A percentile compares a stretch with the other conserved stretches of the same genome.
Conservation (phyloP, 2,329 filamentous ascomycete species). For the Atkinsonella hypoxylon region DNA sequence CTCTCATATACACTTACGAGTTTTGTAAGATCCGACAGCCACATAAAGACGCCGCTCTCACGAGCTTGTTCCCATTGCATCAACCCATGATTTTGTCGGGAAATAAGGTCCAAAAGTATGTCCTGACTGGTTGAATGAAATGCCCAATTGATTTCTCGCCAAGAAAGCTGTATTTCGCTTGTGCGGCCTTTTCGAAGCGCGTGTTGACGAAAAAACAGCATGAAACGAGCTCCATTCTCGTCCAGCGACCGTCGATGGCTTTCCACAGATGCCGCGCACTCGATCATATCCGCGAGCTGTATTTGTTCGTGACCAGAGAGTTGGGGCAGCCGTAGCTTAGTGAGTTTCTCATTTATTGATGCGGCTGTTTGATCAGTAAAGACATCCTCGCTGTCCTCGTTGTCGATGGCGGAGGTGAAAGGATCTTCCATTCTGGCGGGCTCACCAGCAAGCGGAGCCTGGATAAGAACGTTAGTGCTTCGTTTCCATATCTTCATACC, state of each 20-base stretch:
- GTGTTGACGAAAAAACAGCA: slow-evolving; percentile 78
- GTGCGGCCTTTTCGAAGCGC: slow-evolving; percentile 55
- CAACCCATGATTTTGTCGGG: slow-evolving; percentile 64
- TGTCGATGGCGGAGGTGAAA: slow-evolving; percentile 27
- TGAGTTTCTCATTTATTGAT: slow-evolving; percentile 65
- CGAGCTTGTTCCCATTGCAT: slow-evolving; percentile 78
- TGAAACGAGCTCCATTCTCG: slow-evolving; percentile 76
- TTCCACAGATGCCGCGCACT: slow-evolving; percentile 74
- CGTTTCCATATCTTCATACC: too few relatives aligned
- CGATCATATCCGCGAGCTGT: slow-evolving; percentile 69
- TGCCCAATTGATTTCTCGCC: slow-evolving; percentile 76
- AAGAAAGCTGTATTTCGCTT: slow-evolving; percentile 54
- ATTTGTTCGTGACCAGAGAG: slow-evolving; percentile 81
- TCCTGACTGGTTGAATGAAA: slow-evolving; percentile 81
- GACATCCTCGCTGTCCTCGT: slow-evolving; percentile 37
- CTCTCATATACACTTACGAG: slow-evolving; percentile 45
- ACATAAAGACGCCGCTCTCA: slow-evolving; percentile 88
- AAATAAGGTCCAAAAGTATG: slow-evolving; percentile 74
- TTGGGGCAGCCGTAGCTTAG: slow-evolving; percentile 61
- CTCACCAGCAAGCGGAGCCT: slow-evolving; percentile 1
- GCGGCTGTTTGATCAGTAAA: slow-evolving; percentile 62
- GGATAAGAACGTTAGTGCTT: background rate
- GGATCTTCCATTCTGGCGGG: slow-evolving; percentile 21
- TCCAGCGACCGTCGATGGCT: slow-evolving; percentile 82
- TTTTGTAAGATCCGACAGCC: slow-evolving; percentile 67